A percentile compares a stretch with the other conserved stretches of the same genome.
These are phyloP conservation scores for Nepenthes mirabilis DNA, from an alignment of 148 eudicot species.

Conservation along the genomic window DNA sequence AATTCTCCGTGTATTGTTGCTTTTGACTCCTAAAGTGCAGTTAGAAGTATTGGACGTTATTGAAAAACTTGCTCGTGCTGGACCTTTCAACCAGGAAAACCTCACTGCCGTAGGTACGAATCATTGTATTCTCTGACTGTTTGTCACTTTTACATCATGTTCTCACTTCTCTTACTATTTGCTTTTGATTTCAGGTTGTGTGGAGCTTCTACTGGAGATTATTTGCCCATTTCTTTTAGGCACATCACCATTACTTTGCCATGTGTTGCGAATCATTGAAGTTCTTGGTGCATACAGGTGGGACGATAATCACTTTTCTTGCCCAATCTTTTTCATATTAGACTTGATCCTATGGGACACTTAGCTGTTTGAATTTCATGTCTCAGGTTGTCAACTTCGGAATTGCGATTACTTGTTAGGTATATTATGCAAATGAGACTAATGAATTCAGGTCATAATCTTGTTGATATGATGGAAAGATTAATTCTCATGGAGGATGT, in stretches of 20 bases:
- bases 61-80: slow-evolving; percentile 82
- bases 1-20: slow-evolving; percentile 67
- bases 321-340: slow-evolving; percentile 1
- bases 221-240: slow-evolving; percentile 76
- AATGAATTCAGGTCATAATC: slow-evolving; percentile 49
- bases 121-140: slow-evolving; percentile 1
- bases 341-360: slow-evolving; percentile 1
- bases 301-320: slow-evolving; percentile 1
- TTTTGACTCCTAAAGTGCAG: slow-evolving; percentile 98
- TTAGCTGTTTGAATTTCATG: slow-evolving; percentile 8
- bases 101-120: slow-evolving; percentile 85
- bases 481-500: slow-evolving; percentile 68
- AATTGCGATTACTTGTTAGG: slow-evolving; percentile 71
- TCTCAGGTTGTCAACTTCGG: slow-evolving; percentile 69
- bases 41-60: slow-evolving; percentile 68
- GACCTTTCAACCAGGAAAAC: slow-evolving; percentile 90
- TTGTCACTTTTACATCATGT: neutral
- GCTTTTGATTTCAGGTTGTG: slow-evolving; percentile 52
- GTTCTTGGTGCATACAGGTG: slow-evolving; percentile 95
- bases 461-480: slow-evolving; percentile 89
- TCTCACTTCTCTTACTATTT: slow-evolving; percentile 9
- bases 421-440: slow-evolving; percentile 75
- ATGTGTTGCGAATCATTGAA: slow-evolving; percentile 80
- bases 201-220: slow-evolving; percentile 89
- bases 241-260: slow-evolving; percentile 65